Percentiles rank a stretch among this genome's conserved stretches.
These are phyloP conservation scores for Pezicula rhizophila DNA, from an alignment of 2,329 filamentous ascomycete genomes.

Conservation along the genomic window DNA sequence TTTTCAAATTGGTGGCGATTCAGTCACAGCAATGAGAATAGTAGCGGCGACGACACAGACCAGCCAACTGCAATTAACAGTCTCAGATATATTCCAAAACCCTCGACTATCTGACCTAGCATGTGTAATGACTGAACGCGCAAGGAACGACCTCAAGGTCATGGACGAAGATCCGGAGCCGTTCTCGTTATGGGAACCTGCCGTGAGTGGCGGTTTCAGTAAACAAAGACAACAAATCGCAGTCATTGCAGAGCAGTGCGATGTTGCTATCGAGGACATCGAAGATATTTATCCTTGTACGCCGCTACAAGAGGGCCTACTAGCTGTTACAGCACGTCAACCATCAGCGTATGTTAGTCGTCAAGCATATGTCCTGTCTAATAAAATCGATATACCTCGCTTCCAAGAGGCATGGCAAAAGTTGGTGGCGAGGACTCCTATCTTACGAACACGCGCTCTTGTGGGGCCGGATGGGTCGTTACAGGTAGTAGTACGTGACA, in stretches of 20 bases:
- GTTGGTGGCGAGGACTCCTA: constrained; percentile 15
- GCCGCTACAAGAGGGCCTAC: constrained; percentile 40
- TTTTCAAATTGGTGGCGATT: constrained; percentile 41
- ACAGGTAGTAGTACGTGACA: background rate
- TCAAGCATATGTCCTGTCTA: constrained; percentile 9
- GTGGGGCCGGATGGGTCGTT: background rate
- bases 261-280: constrained; percentile 28
- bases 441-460: constrained; percentile 26
- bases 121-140: background rate
- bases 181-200: background rate
- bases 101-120: background rate
- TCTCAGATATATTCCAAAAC: constrained; percentile 1
- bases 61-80: constrained; percentile 14
- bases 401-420: constrained; percentile 22
- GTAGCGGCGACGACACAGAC: constrained; percentile 24
- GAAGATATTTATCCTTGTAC: constrained; percentile 8
- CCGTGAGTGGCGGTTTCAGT: background rate
- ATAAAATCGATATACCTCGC: constrained; percentile 8
- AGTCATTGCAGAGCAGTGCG: constrained; percentile 17
- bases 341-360: constrained; percentile 28
- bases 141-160: background rate
- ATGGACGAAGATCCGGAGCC: background rate
- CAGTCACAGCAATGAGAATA: constrained; percentile 34
- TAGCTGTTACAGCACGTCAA: constrained; percentile 34
- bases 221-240: constrained; percentile 23